These are phyloP conservation scores for Wickerhamiella azyma DNA, from an alignment of 805 yeast species.

Conservation along the genomic window DNA sequence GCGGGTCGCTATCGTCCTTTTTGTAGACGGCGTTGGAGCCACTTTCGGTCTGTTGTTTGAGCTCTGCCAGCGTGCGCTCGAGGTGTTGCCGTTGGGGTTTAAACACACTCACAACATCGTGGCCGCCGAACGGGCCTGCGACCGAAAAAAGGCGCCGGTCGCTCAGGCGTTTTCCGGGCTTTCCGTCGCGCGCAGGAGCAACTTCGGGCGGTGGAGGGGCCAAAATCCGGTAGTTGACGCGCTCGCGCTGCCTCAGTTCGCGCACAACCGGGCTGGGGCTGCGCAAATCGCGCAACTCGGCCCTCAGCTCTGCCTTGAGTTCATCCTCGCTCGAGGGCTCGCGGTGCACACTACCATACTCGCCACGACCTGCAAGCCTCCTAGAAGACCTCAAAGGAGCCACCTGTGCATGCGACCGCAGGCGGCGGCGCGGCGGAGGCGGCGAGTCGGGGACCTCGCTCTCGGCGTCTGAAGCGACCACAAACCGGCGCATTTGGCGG, in stretches of 20 bases:
- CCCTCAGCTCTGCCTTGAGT: conserved; percentile 13
- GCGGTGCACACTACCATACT: not conserved
- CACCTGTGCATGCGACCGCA: not conserved
- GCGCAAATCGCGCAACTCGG: conserved; percentile 16
- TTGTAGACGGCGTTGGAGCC: conserved; percentile 29
- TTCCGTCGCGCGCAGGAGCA: not conserved
- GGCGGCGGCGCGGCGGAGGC: conserved; percentile 3
- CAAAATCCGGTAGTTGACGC: conserved; percentile 19
- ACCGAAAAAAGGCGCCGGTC: conserved; percentile 70
- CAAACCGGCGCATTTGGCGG: conserved; percentile 4
- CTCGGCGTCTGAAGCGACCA: conserved; percentile 17
- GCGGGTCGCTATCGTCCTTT: conserved; percentile 44
- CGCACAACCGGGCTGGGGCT: conserved; percentile 14
- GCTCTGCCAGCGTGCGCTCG: conserved; percentile 7
- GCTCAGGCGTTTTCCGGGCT: not conserved
- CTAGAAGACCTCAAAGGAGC: not conserved
- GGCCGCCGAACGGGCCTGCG: conserved; percentile 96
- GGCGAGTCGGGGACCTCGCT: not conserved
- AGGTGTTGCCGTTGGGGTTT: conserved; percentile 9
- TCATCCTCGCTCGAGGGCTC: conserved; percentile 11
- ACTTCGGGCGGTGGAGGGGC: conserved; percentile 21
- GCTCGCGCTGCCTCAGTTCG: conserved; percentile 16
- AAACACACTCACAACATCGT: conserved; percentile 74
- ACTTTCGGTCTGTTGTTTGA: not conserved
- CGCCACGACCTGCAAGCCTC: not conserved